phyloP scores from a whole-genome alignment of 495 filamentous ascomycete genomes.

The Aspergillus diversus region DNA sequence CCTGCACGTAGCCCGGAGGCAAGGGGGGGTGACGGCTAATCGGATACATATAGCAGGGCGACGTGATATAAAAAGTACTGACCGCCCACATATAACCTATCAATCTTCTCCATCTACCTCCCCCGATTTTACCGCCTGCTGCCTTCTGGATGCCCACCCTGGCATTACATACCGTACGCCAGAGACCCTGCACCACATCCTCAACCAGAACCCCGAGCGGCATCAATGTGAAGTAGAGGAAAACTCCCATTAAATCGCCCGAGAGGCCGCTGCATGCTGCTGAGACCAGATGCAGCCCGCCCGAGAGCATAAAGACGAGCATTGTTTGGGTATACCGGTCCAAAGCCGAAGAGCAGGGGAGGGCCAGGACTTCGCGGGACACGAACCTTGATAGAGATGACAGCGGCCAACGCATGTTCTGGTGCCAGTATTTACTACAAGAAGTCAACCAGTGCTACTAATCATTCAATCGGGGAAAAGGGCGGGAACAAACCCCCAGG shows the following conservation, averaged over 20 bases:
- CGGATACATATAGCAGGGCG: too few relatives aligned
- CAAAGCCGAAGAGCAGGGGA: not conserved
- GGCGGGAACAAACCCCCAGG: not conserved
- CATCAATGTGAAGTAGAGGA: not conserved
- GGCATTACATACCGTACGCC: not conserved
- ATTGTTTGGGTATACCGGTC: not conserved
- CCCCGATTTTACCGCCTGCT: too few relatives aligned
- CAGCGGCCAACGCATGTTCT: not conserved
- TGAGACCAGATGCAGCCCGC: not conserved
- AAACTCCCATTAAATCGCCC: not conserved
- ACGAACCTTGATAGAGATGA: not conserved
- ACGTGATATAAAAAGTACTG: too few relatives aligned
- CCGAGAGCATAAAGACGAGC: not conserved
- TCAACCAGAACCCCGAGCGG: not conserved
- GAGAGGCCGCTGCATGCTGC: not conserved
- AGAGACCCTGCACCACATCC: not conserved
- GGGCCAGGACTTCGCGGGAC: not conserved
- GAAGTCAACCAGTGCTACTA: not conserved
- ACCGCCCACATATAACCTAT: too few relatives aligned
- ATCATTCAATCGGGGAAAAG: not conserved
- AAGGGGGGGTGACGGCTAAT: too few relatives aligned
- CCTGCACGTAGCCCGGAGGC: too few relatives aligned
- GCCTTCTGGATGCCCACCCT: too few relatives aligned
- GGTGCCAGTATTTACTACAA: not conserved
- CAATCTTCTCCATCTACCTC: too few relatives aligned